Percentiles rank a stretch among this genome's conserved stretches.
These are phyloP conservation scores for Caulochytrium protostelioides DNA, from an alignment of 371 early-diverging fungal species.

Conservation along the genomic window DNA sequence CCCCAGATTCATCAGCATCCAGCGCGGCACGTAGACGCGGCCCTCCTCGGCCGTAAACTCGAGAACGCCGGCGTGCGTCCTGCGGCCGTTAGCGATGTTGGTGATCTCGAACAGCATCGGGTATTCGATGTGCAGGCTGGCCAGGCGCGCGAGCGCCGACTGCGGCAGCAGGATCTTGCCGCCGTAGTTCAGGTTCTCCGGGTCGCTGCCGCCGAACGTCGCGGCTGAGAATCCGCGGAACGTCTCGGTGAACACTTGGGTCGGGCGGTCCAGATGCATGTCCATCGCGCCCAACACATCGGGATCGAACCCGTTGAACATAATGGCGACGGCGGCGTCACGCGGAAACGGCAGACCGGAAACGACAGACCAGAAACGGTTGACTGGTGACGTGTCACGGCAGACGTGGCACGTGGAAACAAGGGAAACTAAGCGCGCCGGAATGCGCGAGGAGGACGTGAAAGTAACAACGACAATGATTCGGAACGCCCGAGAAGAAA, in stretches of 20 bases:
- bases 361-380: too few species aligned
- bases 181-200: neutral
- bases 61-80: conserved; percentile 89
- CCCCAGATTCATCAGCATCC: conserved; percentile 88
- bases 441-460: too few species aligned
- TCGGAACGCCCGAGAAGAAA: too few species aligned
- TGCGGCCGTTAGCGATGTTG: conserved; percentile 20
- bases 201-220: neutral
- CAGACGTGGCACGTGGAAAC: too few species aligned
- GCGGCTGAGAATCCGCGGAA: neutral
- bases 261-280: too few species aligned
- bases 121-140: conserved; percentile 65
- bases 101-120: conserved; percentile 76
- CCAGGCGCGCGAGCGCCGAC: conserved; percentile 11
- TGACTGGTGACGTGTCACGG: too few species aligned
- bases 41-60: conserved; percentile 98
- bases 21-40: conserved; percentile 82
- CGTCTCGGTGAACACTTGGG: too few species aligned
- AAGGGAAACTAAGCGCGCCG: too few species aligned
- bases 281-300: neutral
- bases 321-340: neutral
- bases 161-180: neutral
- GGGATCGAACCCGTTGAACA: neutral
- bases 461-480: too few species aligned
- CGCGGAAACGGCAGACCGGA: too few species aligned